Base-by-base conservation (phyloP, 495 filamentous ascomycete genomes). In the Hypoxylon lienhwacheense region DNA sequence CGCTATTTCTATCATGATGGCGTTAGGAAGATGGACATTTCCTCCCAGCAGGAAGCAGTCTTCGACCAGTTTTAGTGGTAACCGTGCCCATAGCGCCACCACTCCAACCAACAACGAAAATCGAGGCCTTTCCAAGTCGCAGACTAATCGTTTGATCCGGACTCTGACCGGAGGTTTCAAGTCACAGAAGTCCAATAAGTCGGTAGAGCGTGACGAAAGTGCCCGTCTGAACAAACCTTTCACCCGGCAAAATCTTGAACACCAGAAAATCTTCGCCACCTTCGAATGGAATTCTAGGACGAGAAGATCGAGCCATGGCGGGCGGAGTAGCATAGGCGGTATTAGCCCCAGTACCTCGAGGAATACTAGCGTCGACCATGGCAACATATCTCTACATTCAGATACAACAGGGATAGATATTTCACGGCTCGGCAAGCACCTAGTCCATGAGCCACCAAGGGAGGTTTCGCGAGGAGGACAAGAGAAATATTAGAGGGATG, bases 191-290 rank as follows among this genome's bases (percentile, higher is more conserved):
- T n/a, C 59, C 10, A 62, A 53, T 24, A 52, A 57, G 29, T 45
- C 59, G n/a, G 42, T 31, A 19, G 53, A 53, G 24, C 53, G 42
- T 14, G 36, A 52, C 25, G 59, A 62, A 20, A 40, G 20, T 29
- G 22, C 41, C 12, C 39, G 60, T 34, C 44, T 65, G 10, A 51
- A 67, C 40, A 59, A 55, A 14, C 61, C 58, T 6, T 62, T 67
- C 53, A 67, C 61, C 2, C 53, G 43, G 10, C 61, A 67, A 37
- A 67, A 67, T 34, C 44, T 65, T 20, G 64, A 61, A 36, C 57
- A 67, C 40, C 64, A 65, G 36, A 67, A 62, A 45, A 46, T 67
- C 24, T 29, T 67, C 25, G 57, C 32, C 34, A 35, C 56, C 24
- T 64, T 67, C 24, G 61, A 67, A 42, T 67, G 61, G 61, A 61